These are phyloP conservation scores for Lophiotrema nucula DNA, from an alignment of 495 filamentous ascomycete species.

Conservation along the genomic window DNA sequence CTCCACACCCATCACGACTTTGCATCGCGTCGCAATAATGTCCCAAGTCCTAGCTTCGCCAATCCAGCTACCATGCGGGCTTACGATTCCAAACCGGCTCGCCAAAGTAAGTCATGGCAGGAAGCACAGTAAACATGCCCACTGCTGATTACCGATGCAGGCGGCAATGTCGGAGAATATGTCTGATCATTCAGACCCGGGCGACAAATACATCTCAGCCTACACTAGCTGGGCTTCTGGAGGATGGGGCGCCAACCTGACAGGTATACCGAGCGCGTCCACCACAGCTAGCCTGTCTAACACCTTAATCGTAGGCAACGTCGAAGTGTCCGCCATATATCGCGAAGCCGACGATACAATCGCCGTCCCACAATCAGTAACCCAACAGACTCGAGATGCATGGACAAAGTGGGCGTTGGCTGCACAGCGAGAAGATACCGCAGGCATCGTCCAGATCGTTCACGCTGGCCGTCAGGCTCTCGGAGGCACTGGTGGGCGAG, in stretches of 20 bases:
- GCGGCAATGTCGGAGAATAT: constrained; percentile 53
- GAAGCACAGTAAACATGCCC: not conserved
- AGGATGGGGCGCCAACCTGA: constrained; percentile 51
- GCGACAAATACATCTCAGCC: constrained; percentile 39
- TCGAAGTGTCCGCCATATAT: constrained; percentile 57
- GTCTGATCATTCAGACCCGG: constrained; percentile 37
- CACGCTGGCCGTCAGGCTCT: constrained; percentile 60
- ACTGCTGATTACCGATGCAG: no score
- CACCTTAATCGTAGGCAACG: constrained; percentile 48
- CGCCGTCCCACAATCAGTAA: constrained; percentile 39
- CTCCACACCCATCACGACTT: no score
- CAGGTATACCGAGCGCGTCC: constrained; percentile 43
- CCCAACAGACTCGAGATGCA: constrained; percentile 39
- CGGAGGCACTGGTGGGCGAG: constrained; percentile 46
- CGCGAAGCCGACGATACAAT: constrained; percentile 47
- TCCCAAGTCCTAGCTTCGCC: constrained; percentile 18
- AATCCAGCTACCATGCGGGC: constrained; percentile 52
- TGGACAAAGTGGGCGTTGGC: constrained; percentile 52
- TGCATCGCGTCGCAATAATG: constrained; percentile 3
- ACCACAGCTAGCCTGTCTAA: no score
- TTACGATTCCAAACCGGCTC: constrained; percentile 54
- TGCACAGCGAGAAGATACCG: constrained; percentile 49
- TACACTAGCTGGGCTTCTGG: constrained; percentile 54
- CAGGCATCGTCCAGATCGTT: constrained; percentile 55
- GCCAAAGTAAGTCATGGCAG: constrained; percentile 46